Conservation (phyloP, 805 yeast species). For the Candida germanica region DNA sequence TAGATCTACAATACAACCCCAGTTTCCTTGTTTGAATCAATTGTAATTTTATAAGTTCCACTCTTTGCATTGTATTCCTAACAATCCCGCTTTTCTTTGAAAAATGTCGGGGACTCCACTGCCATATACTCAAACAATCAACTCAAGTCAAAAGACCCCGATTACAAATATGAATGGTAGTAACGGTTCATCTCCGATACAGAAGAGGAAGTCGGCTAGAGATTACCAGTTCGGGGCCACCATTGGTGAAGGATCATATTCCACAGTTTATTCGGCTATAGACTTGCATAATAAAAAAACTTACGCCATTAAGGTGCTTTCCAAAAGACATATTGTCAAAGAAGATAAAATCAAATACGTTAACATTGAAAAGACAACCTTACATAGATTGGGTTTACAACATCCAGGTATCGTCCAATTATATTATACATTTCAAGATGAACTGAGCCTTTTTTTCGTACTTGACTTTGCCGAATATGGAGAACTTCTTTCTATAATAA, state of each 20-base stretch:
- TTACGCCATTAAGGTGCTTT: slow-evolving; percentile 87
- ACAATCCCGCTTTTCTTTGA: no score
- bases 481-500: slow-evolving; percentile 78
- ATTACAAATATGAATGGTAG: neutral
- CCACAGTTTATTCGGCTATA: slow-evolving; percentile 85
- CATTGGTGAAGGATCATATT: slow-evolving; percentile 94
- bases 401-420: slow-evolving; percentile 94
- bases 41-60: neutral
- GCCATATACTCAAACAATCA: slow-evolving; percentile 1
- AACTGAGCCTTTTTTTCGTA: slow-evolving; percentile 81
- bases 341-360: slow-evolving; percentile 95
- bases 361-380: slow-evolving; percentile 87
- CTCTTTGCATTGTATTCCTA: slow-evolving; percentile 1
- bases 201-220: slow-evolving; percentile 53
- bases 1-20: no score
- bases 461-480: slow-evolving; percentile 94
- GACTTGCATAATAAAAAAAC: slow-evolving; percentile 71
- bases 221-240: slow-evolving; percentile 88
- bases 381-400: slow-evolving; percentile 75
- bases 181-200: neutral
- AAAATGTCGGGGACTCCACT: slow-evolving; percentile 7
- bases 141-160: neutral
- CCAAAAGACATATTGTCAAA: slow-evolving; percentile 88
- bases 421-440: slow-evolving; percentile 94
- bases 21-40: no score